phyloP scores from a whole-genome alignment of 2,329 filamentous ascomycete species.

The Nemania abortiva region DNA sequence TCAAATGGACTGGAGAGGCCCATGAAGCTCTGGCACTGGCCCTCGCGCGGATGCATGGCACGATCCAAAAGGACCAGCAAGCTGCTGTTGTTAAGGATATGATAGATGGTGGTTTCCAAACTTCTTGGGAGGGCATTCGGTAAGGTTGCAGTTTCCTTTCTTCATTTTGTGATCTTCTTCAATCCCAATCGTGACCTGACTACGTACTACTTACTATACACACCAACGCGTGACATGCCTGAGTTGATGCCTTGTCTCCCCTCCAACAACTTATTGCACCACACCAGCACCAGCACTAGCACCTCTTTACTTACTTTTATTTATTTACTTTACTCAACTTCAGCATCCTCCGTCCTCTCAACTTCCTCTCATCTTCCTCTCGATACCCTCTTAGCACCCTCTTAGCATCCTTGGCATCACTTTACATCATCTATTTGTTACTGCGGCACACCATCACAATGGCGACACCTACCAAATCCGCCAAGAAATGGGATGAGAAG shows the following conservation, averaged over 20 bases:
- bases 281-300: too few species aligned
- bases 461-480: slow-evolving; percentile 14
- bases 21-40: slow-evolving; percentile 23
- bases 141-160: slow-evolving; percentile 28
- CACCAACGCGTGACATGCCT: slow-evolving; percentile 1
- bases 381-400: too few species aligned
- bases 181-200: neutral
- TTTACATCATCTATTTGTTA: neutral
- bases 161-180: slow-evolving; percentile 8
- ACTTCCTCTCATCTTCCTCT: neutral
- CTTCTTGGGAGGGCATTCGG: slow-evolving; percentile 40
- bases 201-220: slow-evolving; percentile 16
- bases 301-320: neutral
- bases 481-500: slow-evolving; percentile 41
- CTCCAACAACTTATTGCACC: too few species aligned
- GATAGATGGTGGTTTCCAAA: slow-evolving; percentile 22
- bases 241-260: too few species aligned
- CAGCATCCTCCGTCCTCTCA: neutral
- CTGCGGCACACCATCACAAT: slow-evolving; percentile 33
- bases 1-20: slow-evolving; percentile 26
- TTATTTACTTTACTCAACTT: neutral
- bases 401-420: neutral
- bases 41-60: slow-evolving; percentile 23
- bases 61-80: slow-evolving; percentile 31
- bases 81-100: slow-evolving; percentile 29